These are phyloP conservation scores for Blastocystis sp. DNA, from an alignment of 352 stramenopile genomes.

Conservation along the genomic window DNA sequence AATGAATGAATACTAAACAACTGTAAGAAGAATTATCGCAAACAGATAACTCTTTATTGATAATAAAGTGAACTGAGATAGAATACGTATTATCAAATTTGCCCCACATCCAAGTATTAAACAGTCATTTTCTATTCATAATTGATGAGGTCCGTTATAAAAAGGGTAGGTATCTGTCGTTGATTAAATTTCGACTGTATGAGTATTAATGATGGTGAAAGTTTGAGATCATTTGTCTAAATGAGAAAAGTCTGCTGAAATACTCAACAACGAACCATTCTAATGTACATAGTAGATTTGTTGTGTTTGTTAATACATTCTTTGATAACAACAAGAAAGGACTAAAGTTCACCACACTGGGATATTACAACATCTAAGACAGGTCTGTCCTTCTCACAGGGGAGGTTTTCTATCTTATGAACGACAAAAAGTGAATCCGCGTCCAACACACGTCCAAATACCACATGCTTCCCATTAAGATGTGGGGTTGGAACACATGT, in stretches of 20 bases:
- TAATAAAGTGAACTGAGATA: not conserved
- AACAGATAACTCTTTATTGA: not conserved
- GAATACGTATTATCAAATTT: not conserved
- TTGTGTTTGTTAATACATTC: not conserved
- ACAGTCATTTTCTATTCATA: too few relatives aligned
- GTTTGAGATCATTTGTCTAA: slow-evolving; percentile 68
- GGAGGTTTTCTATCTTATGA: slow-evolving; percentile 83
- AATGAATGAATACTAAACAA: too few relatives aligned
- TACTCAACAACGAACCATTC: not conserved
- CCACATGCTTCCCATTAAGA: slow-evolving; percentile 96
- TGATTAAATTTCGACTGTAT: too few relatives aligned
- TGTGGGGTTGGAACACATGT: slow-evolving; percentile 80
- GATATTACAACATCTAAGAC: slow-evolving; percentile 85
- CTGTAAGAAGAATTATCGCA: too few relatives aligned
- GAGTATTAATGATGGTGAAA: slow-evolving; percentile 67
- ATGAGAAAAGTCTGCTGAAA: slow-evolving; percentile 53
- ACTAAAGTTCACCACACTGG: slow-evolving; percentile 86
- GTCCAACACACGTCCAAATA: slow-evolving; percentile 89
- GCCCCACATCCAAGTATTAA: too few relatives aligned
- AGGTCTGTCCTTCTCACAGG: slow-evolving; percentile 87
- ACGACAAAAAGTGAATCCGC: slow-evolving; percentile 80
- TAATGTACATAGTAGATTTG: not conserved
- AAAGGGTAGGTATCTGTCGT: not conserved
- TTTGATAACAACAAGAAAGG: slow-evolving; percentile 39
- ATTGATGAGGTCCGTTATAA: not conserved